Percentiles rank a stretch among this genome's conserved stretches.
phyloP scores from a whole-genome alignment of 140 eudicot genomes.

The Flaveria floridana region DNA sequence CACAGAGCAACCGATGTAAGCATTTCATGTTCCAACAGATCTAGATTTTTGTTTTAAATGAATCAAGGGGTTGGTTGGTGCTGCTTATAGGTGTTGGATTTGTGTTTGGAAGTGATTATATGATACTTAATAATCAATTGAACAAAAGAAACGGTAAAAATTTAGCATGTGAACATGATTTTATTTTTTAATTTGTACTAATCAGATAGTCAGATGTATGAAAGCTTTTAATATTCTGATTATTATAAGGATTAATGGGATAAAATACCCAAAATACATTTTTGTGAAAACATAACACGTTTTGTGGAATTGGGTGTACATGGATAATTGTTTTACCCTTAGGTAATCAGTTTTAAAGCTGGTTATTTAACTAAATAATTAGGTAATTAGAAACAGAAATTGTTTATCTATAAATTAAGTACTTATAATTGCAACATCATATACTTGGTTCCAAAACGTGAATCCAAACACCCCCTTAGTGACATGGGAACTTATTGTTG shows the following conservation, averaged over 20 bases:
- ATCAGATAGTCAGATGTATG: background rate
- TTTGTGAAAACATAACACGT: background rate
- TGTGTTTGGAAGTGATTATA: background rate
- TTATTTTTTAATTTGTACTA: background rate
- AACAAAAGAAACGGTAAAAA: background rate
- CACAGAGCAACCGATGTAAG: constrained; percentile 87
- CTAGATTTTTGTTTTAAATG: constrained; percentile 14
- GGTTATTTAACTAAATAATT: background rate
- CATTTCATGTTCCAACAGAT: constrained; percentile 24
- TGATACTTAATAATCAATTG: background rate
- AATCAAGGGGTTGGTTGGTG: constrained; percentile 9
- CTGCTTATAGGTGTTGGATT: background rate
- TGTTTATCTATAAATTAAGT: background rate
- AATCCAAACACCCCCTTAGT: background rate
- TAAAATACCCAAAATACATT: background rate
- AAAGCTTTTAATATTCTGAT: background rate
- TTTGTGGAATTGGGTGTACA: background rate
- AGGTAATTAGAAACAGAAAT: background rate
- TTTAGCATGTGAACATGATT: background rate
- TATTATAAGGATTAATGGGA: background rate
- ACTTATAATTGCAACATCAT: background rate
- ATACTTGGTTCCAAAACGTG: background rate
- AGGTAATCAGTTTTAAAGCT: background rate
- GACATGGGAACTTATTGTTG: constrained; percentile 18
- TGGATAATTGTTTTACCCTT: constrained; percentile 1